A percentile compares a stretch with the other conserved stretches of the same genome.
Evolutionary conservation across 2,329 filamentous ascomycete species (phyloP).

Genomic region (Penicillium sp.): DNA sequence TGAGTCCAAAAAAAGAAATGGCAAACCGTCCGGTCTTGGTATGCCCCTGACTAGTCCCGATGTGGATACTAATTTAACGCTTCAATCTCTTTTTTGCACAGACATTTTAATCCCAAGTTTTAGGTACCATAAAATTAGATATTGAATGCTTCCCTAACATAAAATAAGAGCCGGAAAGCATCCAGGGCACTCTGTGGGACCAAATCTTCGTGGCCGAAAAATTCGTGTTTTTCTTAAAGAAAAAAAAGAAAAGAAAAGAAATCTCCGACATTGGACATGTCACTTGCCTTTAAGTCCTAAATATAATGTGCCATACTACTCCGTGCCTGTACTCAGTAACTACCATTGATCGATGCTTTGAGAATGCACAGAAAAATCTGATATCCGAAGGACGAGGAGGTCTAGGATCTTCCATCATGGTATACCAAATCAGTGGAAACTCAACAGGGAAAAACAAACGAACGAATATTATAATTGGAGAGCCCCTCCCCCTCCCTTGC

Average conservation of each 20-base stretch:
- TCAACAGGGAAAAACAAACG: neutral
- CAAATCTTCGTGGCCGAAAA: neutral
- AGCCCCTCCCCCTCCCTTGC: too few relatives aligned
- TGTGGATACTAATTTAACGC: slow-evolving; percentile 2
- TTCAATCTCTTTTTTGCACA: neutral
- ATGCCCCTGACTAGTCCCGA: slow-evolving; percentile 23
- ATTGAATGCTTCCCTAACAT: too few relatives aligned
- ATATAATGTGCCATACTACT: neutral
- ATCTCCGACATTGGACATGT: neutral
- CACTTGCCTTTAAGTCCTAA: neutral
- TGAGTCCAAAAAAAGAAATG: neutral
- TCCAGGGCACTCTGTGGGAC: too few relatives aligned
- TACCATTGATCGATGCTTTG: neutral
- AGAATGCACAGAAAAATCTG: neutral
- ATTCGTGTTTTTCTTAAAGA: neutral
- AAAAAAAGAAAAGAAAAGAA: neutral
- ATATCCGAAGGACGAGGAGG: neutral
- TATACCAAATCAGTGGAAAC: neutral
- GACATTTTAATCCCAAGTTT: neutral
- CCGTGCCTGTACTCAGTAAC: too few relatives aligned
- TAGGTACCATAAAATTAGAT: neutral
- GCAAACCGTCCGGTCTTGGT: neutral
- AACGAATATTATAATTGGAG: neutral
- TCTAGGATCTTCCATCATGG: neutral
- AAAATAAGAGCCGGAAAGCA: too few relatives aligned